Conservation (phyloP, 371 early-diverging fungal genomes). For the Dinochytrium kinnereticum region DNA sequence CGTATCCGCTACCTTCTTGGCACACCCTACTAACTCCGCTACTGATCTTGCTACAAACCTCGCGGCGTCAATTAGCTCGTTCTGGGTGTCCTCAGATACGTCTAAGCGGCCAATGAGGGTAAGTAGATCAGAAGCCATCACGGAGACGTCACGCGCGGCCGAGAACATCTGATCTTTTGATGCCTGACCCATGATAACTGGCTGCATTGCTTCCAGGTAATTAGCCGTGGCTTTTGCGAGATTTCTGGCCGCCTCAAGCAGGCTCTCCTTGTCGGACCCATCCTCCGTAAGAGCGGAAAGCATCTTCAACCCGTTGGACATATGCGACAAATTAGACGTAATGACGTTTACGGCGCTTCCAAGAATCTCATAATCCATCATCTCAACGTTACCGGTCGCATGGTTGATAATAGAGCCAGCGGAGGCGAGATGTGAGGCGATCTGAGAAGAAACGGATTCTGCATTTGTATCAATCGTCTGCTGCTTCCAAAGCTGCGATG, state of each 20-base stretch:
- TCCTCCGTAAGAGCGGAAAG: conserved; percentile 41
- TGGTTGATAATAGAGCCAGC: conserved; percentile 49
- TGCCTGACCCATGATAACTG: conserved; percentile 45
- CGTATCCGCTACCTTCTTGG: conserved; percentile 30
- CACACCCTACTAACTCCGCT: conserved; percentile 34
- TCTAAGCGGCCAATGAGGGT: conserved; percentile 48
- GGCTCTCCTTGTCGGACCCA: conserved; percentile 38
- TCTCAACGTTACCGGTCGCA: conserved; percentile 42
- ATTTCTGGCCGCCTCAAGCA: conserved; percentile 43
- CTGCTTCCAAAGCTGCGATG: conserved; percentile 55
- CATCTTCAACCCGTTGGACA: conserved; percentile 53
- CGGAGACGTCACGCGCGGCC: conserved; percentile 37
- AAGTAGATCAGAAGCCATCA: conserved; percentile 38
- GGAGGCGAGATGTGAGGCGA: conserved; percentile 53
- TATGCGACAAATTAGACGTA: conserved; percentile 45
- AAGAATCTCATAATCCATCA: conserved; percentile 54
- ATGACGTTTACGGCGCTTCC: conserved; percentile 48
- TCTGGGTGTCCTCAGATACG: conserved; percentile 45
- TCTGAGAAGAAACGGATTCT: conserved; percentile 47
- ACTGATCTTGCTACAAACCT: conserved; percentile 43
- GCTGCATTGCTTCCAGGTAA: conserved; percentile 43
- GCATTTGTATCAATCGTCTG: conserved; percentile 54
- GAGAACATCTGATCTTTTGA: conserved; percentile 41
- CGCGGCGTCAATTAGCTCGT: conserved; percentile 46
- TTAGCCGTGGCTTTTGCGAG: conserved; percentile 41